Evolutionary conservation across 1,284 basidiomycete genomes (phyloP).

Genomic region (Microbotryum intermedium): DNA sequence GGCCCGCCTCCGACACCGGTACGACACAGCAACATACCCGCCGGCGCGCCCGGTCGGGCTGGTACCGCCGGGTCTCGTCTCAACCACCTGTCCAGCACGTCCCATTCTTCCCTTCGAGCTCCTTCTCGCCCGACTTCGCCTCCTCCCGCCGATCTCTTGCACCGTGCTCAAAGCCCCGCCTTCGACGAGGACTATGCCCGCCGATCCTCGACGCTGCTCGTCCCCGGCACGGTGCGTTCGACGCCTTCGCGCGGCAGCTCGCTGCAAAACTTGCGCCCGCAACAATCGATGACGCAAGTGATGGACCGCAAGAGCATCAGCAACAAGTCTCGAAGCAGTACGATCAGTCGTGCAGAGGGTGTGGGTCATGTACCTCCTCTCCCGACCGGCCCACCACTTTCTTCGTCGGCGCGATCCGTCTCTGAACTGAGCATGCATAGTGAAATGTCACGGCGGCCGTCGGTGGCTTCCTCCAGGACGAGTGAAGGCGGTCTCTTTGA

Average conservation of each 20-base stretch:
- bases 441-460: slow-evolving; percentile 25
- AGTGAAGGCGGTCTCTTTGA: slow-evolving; percentile 33
- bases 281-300: too few species aligned
- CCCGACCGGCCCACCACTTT: slow-evolving; percentile 3
- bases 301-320: too few species aligned
- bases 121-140: slow-evolving; percentile 71
- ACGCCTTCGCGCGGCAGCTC: too few species aligned
- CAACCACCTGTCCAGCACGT: slow-evolving; percentile 12
- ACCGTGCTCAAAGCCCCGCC: slow-evolving; percentile 73
- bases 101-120: slow-evolving; percentile 44
- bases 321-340: too few species aligned
- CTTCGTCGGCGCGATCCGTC: slow-evolving; percentile 17
- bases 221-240: too few species aligned
- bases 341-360: too few species aligned
- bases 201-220: too few species aligned
- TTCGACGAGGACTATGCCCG: slow-evolving; percentile 43
- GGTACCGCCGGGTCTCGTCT: slow-evolving; percentile 46
- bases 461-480: slow-evolving; percentile 34
- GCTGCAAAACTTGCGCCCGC: too few species aligned
- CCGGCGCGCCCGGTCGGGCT: slow-evolving; percentile 36
- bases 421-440: slow-evolving; percentile 25
- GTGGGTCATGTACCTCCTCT: neutral
- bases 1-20: slow-evolving; percentile 46
- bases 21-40: slow-evolving; percentile 38
- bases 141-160: slow-evolving; percentile 75